These are phyloP conservation scores for Ophiostoma angusticollis DNA, from an alignment of 2,329 filamentous ascomycete genomes.

Conservation along the genomic window DNA sequence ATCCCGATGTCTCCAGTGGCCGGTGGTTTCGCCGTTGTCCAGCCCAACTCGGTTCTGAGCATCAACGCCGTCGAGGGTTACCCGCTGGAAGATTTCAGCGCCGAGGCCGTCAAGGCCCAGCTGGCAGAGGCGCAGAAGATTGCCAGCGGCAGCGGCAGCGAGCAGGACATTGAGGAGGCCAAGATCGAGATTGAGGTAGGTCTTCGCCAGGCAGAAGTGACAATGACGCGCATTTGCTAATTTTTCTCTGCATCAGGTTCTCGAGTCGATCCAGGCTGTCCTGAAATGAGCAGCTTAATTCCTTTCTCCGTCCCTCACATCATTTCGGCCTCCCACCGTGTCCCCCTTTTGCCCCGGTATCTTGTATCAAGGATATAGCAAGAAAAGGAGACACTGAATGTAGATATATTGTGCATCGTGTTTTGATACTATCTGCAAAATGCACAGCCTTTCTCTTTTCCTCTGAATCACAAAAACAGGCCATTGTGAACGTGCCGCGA, in stretches of 20 bases:
- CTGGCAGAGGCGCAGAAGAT: constrained; percentile 95
- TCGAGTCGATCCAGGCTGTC: constrained; percentile 69
- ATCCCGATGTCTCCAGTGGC: constrained; percentile 69
- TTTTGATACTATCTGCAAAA: constrained; percentile 8
- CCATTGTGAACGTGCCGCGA: too few species aligned
- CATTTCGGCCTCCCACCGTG: neutral
- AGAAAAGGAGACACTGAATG: constrained; percentile 19
- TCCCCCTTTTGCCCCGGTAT: neutral
- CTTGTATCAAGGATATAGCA: neutral
- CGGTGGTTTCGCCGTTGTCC: constrained; percentile 91
- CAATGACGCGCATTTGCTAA: too few species aligned
- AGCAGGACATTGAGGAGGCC: constrained; percentile 95
- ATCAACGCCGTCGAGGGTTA: constrained; percentile 98
- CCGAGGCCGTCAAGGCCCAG: constrained; percentile 77
- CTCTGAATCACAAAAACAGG: neutral
- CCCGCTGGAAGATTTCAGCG: constrained; percentile 90
- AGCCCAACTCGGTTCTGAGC: constrained; percentile 88
- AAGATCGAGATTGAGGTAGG: constrained; percentile 97
- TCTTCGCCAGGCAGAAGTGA: neutral
- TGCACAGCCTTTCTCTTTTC: constrained; percentile 1
- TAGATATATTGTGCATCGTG: constrained; percentile 24
- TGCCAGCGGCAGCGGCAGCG: constrained; percentile 76
- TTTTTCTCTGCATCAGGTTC: constrained; percentile 57
- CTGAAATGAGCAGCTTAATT: constrained; percentile 50
- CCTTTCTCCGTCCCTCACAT: neutral